Conservation (phyloP, 2,329 filamentous ascomycete genomes). For the Stagonosporopsis chrysanthemi region DNA sequence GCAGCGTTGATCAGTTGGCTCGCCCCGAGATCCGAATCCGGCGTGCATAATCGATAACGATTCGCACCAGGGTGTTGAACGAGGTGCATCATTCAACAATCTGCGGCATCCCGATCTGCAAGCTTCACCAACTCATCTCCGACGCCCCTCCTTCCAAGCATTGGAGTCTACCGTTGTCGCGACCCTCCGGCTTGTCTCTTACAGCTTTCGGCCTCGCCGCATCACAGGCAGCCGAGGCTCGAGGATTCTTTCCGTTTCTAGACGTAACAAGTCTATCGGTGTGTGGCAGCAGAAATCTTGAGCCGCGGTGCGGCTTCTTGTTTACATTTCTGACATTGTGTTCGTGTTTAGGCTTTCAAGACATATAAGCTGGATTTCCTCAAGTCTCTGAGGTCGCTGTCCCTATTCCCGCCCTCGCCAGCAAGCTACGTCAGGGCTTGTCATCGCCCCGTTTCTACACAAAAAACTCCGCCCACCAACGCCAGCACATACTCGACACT, state of each 20-base stretch:
- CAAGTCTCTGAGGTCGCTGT: conserved; percentile 23
- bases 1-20: conserved; percentile 35
- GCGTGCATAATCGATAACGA: conserved; percentile 21
- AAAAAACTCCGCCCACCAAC: conserved; percentile 11
- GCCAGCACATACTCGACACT: conserved; percentile 12
- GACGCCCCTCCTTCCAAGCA: conserved; percentile 10
- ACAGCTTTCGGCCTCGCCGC: conserved; percentile 36
- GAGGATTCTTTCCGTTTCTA: conserved; percentile 26
- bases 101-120: conserved; percentile 10
- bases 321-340: conserved; percentile 18
- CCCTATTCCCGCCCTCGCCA: conserved; percentile 21
- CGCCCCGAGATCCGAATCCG: conserved; percentile 12
- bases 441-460: conserved; percentile 22
- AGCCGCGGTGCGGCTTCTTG: conserved; percentile 34
- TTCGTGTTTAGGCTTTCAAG: conserved; percentile 18
- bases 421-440: conserved; percentile 31
- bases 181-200: conserved; percentile 24
- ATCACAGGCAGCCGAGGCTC: conserved; percentile 49
- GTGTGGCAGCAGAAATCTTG: conserved; percentile 23
- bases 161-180: conserved; percentile 15
- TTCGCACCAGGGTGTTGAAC: conserved; percentile 14
- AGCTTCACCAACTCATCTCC: conserved; percentile 12
- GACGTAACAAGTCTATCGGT: conserved; percentile 24
- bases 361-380: conserved; percentile 37
- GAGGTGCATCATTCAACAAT: conserved; percentile 18